A percentile compares a stretch with the other conserved stretches of the same genome.
Conservation (phyloP, 2,329 filamentous ascomycete genomes). For the Furcasterigmium sp. region DNA sequence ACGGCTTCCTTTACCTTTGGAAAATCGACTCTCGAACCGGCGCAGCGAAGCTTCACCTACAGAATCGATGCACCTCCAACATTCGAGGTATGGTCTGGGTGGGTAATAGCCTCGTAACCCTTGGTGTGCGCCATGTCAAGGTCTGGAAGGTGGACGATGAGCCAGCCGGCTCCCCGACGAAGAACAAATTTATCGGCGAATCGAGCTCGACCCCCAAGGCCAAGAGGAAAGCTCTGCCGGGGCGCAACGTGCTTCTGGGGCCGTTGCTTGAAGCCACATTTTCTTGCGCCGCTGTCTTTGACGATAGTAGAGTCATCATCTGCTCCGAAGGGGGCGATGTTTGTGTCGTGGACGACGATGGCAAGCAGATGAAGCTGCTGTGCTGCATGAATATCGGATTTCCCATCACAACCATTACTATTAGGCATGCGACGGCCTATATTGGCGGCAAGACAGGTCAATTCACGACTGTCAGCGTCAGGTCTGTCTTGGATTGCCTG, state of each 20-base stretch:
- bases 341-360: conserved; percentile 78
- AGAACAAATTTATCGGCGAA: conserved; percentile 46
- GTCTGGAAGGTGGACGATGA: conserved; percentile 80
- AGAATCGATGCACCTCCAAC: conserved; percentile 86
- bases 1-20: conserved; percentile 93
- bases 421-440: conserved; percentile 55
- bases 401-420: conserved; percentile 59
- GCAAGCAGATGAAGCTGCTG: conserved; percentile 64
- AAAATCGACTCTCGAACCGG: conserved; percentile 77
- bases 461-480: conserved; percentile 48
- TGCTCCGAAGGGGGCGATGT: conserved; percentile 85
- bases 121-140: conserved; percentile 88
- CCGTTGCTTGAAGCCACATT: conserved; percentile 80
- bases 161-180: conserved; percentile 54
- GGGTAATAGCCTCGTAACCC: conserved; percentile 75
- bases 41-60: conserved; percentile 70
- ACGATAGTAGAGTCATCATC: conserved; percentile 69
- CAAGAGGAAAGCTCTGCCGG: conserved; percentile 69
- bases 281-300: conserved; percentile 67
- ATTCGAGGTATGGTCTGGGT: conserved; percentile 89
- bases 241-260: conserved; percentile 83
- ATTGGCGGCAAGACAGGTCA: conserved; percentile 63
- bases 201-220: conserved; percentile 22
- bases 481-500: conserved; percentile 38
- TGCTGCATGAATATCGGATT: conserved; percentile 65